Conservation (phyloP, 2,329 filamentous ascomycete genomes). For the Apiospora koreana region DNA sequence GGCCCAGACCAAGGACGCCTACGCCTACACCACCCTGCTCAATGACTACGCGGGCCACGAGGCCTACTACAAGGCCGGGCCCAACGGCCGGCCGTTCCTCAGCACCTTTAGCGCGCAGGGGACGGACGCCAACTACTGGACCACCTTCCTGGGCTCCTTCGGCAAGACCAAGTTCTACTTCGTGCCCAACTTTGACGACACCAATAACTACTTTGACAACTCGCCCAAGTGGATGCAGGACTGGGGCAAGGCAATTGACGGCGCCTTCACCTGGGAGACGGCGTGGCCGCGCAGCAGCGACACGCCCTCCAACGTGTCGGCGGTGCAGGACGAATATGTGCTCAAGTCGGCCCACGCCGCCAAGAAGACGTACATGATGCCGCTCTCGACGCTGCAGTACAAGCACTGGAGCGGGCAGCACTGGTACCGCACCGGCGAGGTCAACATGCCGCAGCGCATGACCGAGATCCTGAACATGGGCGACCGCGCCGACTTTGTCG, state of each 20-base stretch:
- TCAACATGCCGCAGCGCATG: slow-evolving; percentile 37
- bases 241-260: slow-evolving; percentile 35
- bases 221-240: slow-evolving; percentile 28
- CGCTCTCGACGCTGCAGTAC: slow-evolving; percentile 33
- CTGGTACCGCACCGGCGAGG: slow-evolving; percentile 35
- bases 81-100: slow-evolving; percentile 31
- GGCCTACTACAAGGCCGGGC: slow-evolving; percentile 31
- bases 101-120: slow-evolving; percentile 30
- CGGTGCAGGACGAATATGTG: slow-evolving; percentile 24
- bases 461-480: slow-evolving; percentile 33
- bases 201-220: slow-evolving; percentile 32
- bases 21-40: slow-evolving; percentile 27
- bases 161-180: slow-evolving; percentile 32
- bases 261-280: slow-evolving; percentile 40
- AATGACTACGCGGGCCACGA: slow-evolving; percentile 25
- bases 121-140: slow-evolving; percentile 27
- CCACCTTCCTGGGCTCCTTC: slow-evolving; percentile 27
- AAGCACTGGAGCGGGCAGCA: slow-evolving; percentile 28
- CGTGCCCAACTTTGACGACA: slow-evolving; percentile 33
- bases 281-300: slow-evolving; percentile 34
- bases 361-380: slow-evolving; percentile 38
- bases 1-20: slow-evolving; percentile 25
- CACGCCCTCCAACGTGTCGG: slow-evolving; percentile 27
- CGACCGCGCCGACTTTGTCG: slow-evolving; percentile 29
- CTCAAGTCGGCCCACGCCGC: slow-evolving; percentile 23